Evolutionary conservation across 306 rosid genomes (phyloP).

Genomic region (Quercus rubra): DNA sequence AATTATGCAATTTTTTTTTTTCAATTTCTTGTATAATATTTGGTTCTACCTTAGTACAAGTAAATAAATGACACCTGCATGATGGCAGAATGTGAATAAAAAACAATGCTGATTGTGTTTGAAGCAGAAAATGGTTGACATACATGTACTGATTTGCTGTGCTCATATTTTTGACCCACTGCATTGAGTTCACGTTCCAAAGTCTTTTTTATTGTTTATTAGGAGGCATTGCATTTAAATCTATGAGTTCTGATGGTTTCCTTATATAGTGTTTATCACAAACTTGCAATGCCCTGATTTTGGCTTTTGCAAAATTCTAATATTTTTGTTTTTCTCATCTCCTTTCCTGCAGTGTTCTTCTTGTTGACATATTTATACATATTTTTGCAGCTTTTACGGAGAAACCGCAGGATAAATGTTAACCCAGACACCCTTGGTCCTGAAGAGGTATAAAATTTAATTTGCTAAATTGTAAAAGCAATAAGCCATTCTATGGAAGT

Average conservation of each 20-base stretch:
- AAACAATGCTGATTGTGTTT: neutral
- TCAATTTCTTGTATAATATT: neutral
- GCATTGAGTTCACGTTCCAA: neutral
- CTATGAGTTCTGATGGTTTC: neutral
- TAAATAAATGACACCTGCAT: neutral
- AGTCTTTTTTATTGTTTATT: neutral
- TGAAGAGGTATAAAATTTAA: conserved; percentile 71
- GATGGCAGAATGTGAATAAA: neutral
- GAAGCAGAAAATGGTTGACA: neutral
- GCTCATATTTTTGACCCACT: neutral
- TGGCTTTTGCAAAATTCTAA: conserved; percentile 4
- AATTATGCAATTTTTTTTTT: neutral
- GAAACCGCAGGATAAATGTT: conserved; percentile 76
- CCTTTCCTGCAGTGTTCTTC: conserved; percentile 12
- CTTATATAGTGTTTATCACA: neutral
- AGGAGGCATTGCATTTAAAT: neutral
- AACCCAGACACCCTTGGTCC: conserved; percentile 65
- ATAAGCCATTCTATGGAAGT: neutral
- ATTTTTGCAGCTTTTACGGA: conserved; percentile 72
- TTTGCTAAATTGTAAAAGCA: neutral
- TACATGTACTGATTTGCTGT: neutral
- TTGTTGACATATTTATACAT: conserved; percentile 5
- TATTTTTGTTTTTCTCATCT: conserved; percentile 5
- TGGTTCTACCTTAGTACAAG: neutral
- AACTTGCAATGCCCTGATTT: neutral